Base-by-base conservation (phyloP, 495 filamentous ascomycete genomes). In the Bathelium albidoporum region DNA sequence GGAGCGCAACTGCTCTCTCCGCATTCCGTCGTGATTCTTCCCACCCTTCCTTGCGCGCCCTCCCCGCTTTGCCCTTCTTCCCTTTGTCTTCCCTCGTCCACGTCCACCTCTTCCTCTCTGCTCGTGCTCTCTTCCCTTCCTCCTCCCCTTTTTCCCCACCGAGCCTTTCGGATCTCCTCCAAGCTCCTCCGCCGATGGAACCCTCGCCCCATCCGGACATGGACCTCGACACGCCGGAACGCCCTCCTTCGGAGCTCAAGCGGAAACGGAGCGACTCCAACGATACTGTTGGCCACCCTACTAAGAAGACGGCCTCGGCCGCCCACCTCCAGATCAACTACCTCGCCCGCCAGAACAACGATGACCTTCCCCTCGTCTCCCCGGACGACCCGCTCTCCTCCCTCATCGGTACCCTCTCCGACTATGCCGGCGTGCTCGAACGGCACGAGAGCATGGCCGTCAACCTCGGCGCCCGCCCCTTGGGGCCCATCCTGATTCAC, bases 371-470 rank as follows among this genome's bases (percentile, higher is more conserved):
- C 31, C 78, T 87, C 43, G 79, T 87, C 64, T 80, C 81, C 41
- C 72, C 74, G 61, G 80, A 86, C 28, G 84, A 87, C 66, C 79
- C 74, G 39, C 80, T 88, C 65, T 81, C 85, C 44, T 77, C 78
- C 62, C 82, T 87, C 55, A 77, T 93, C 31, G 75, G 80, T 39
- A 79, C 91, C 63, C 83, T 95, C 67, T 80, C 81, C 68, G 85
- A 91, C 68, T 95, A 94, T 71, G 88, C 89, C 65, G 89, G 87
- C 52, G 88, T 95, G 22, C 78, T 95, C 24, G 87, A 89, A 64
- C 84, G 90, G 36, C 87, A 92, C 71, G 90, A 95, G 74, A 90
- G 87, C 68, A 84, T 95, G 61, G 90, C 90, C 49, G 84, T 86
- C 59, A 94, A 91, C 69, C 80, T 95, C 20, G 90, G 90, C 69